A percentile compares a stretch with the other conserved stretches of the same genome.
Conservation (phyloP, 257 asterid species). For the Petunia axillaris region DNA sequence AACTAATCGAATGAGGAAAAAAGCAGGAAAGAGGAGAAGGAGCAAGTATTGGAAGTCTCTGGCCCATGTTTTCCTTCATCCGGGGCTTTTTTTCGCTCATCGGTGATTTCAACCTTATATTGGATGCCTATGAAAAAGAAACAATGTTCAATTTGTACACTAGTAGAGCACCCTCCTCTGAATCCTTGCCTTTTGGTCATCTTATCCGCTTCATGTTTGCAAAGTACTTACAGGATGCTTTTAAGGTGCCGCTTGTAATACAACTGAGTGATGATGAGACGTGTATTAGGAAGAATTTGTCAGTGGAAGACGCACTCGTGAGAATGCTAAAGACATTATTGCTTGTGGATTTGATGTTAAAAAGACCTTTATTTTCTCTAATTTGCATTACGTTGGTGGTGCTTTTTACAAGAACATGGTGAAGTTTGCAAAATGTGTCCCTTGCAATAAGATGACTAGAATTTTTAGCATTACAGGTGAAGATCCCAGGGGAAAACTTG, state of each 20-base stretch:
- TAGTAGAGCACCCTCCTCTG: slow-evolving; percentile 95
- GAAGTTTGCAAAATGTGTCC: no score
- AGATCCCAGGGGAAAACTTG: no score
- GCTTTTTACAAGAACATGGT: no score
- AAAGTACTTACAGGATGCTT: slow-evolving; percentile 89
- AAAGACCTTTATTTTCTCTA: no score
- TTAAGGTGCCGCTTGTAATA: slow-evolving; percentile 90
- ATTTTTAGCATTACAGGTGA: no score
- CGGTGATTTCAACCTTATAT: slow-evolving; percentile 65
- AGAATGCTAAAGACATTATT: slow-evolving; percentile 45
- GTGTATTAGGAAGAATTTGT: slow-evolving; percentile 87
- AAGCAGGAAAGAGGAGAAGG: slow-evolving; percentile 29
- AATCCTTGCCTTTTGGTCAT: slow-evolving; percentile 90
- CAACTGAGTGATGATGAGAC: slow-evolving; percentile 95
- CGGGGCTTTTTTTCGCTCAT: slow-evolving; percentile 90
- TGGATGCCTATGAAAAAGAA: slow-evolving; percentile 77
- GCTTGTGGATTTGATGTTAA: no score
- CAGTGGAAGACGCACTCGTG: slow-evolving; percentile 93
- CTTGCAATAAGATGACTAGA: no score
- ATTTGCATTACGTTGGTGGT: no score
- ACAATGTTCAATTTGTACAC: slow-evolving; percentile 87
- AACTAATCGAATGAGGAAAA: no score
- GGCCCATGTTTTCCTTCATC: slow-evolving; percentile 92
- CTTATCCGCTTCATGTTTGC: background rate
- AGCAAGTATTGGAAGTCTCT: slow-evolving; percentile 66